These are phyloP conservation scores for Phytophthora aleatoria DNA, from an alignment of 352 stramenopile species.

Conservation along the genomic window DNA sequence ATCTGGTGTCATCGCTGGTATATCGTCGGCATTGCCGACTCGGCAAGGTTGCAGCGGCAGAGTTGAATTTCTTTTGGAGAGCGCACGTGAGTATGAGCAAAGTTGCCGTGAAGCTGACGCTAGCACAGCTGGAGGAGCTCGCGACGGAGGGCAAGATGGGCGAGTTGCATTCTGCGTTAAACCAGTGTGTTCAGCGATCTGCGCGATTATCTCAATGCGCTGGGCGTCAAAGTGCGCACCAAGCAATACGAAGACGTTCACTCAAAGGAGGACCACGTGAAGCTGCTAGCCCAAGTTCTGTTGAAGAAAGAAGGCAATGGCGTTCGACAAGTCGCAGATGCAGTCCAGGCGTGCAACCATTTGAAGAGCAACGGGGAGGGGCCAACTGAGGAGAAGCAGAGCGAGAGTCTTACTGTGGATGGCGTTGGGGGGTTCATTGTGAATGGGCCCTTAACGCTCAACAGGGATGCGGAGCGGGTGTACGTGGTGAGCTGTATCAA, in stretches of 20 bases:
- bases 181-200: constrained; percentile 18
- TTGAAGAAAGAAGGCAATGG: neutral
- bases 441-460: neutral
- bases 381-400: neutral
- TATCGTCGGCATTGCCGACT: neutral
- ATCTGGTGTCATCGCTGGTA: constrained; percentile 16
- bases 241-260: constrained; percentile 15
- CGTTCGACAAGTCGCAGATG: neutral
- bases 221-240: constrained; percentile 19
- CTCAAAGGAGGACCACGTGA: constrained; percentile 20
- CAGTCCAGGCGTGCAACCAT: neutral
- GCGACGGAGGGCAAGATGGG: neutral
- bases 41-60: constrained; percentile 8
- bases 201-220: constrained; percentile 6
- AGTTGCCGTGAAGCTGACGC: constrained; percentile 2
- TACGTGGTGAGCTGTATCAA: constrained; percentile 19
- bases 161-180: constrained; percentile 5
- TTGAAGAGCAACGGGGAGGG: neutral
- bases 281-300: constrained; percentile 9
- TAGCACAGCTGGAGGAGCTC: constrained; percentile 14
- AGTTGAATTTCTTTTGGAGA: constrained; percentile 4
- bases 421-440: neutral
- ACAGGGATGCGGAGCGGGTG: constrained; percentile 6
- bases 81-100: constrained; percentile 6
- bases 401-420: neutral